Evolutionary conservation across 768 basidiomycete species (phyloP), one percentile per base, ranked within the genome.

Genomic region (Lactifluus rugatus): DNA sequence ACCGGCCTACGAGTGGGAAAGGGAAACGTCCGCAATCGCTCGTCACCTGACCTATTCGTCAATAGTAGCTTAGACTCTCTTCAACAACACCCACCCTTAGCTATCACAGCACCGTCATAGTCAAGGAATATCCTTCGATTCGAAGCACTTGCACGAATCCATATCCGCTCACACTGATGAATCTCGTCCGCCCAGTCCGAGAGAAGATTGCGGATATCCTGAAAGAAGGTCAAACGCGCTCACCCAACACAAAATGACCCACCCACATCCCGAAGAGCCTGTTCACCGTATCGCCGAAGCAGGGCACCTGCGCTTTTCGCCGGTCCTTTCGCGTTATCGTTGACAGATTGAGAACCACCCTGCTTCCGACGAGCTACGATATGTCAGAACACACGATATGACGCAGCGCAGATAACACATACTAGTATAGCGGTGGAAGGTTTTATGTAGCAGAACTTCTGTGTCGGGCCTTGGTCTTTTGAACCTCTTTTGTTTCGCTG

Each of bases 391-490:
- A 26, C 25, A 28, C 23, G n/a, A 51, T 6, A 28, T 19, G 7
- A 14, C 4, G 16, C 21, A 36, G 23, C 34, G 10, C 19, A 44
- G 8, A 50, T 16, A 32, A 45, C 3, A 78, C 90, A 65, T 63
- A 96, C 94, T 98, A 0, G 96, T 99, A 70, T 99, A 99, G 1
- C 96, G 85, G 71, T 98, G 96, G 70, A 97, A 98, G 2, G 96
- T 98, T 72, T 98, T 99, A 67, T 93, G 91, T 62, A 77, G 75
- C 42, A 99, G 62, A 1, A 98, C 80, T 66, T 93, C 92, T 0
- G 81, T 82, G 54, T 93, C 89, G 3, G 85, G 78, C 69, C 81
- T 89, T 19, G 85, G 80, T 59, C 78, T 81, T 66, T 81, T 85
- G 16, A 69, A 67, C 56, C 70, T 75, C 64, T 66, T 73, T 70